These are phyloP conservation scores for Aschersonia sp. DNA, from an alignment of 2,329 filamentous ascomycete species.

Conservation along the genomic window DNA sequence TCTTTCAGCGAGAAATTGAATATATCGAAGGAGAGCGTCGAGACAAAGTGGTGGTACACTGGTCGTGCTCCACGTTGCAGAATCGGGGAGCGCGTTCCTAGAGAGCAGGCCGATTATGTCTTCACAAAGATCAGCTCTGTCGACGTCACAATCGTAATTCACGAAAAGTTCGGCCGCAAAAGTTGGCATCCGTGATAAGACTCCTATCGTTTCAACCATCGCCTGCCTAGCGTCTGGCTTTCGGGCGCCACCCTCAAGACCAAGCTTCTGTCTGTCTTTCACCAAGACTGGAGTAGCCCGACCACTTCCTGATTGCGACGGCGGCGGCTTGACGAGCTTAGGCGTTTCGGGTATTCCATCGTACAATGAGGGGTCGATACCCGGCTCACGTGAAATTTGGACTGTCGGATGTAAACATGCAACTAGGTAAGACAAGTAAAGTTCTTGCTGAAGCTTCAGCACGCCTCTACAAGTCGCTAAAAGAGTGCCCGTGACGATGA, in stretches of 20 bases:
- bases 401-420: constrained; percentile 89
- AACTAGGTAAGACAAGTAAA: constrained; percentile 88
- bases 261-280: constrained; percentile 83
- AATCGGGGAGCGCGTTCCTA: constrained; percentile 89
- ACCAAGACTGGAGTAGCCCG: constrained; percentile 81
- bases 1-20: constrained; percentile 83
- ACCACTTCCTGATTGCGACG: constrained; percentile 64
- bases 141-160: constrained; percentile 94
- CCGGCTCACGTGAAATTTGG: constrained; percentile 79
- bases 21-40: constrained; percentile 78
- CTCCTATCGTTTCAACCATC: constrained; percentile 94
- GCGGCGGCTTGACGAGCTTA: constrained; percentile 65
- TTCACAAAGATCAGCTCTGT: constrained; percentile 83
- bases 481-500: constrained; percentile 82
- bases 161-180: constrained; percentile 94
- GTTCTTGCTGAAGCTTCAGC: constrained; percentile 88
- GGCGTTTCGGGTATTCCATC: constrained; percentile 86
- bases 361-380: constrained; percentile 84
- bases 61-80: constrained; percentile 96
- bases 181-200: constrained; percentile 79
- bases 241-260: constrained; percentile 77
- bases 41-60: constrained; percentile 92
- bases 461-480: constrained; percentile 82
- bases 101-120: constrained; percentile 89
- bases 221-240: constrained; percentile 94